Evolutionary conservation across 2,329 filamentous ascomycete genomes (phyloP).

Genomic region (Macroventuria anomochaeta): DNA sequence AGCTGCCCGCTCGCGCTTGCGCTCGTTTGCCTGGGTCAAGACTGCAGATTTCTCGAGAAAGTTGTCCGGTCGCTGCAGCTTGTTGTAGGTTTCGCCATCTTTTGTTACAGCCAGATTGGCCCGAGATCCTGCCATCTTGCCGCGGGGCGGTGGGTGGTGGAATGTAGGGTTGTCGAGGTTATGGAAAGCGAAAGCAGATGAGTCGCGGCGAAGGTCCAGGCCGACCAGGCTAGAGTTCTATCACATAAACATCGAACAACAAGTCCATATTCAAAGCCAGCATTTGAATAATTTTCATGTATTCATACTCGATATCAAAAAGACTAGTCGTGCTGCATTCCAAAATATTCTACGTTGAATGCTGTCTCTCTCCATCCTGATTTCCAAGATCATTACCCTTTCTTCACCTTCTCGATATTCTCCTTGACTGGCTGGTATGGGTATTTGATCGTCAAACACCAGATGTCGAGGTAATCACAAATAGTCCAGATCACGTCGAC

Average conservation of each 20-base stretch:
- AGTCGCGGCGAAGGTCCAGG: not conserved
- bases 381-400: constrained; percentile 26
- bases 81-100: constrained; percentile 48
- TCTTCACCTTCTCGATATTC: constrained; percentile 32
- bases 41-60: constrained; percentile 21
- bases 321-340: not conserved
- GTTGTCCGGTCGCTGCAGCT: constrained; percentile 43
- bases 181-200: no score
- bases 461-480: constrained; percentile 97
- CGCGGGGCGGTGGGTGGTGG: not conserved
- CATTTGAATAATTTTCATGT: no score
- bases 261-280: no score
- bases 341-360: not conserved
- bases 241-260: not conserved
- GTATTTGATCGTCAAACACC: constrained; percentile 97
- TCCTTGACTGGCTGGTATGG: constrained; percentile 57
- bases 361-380: no score
- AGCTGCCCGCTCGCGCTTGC: constrained; percentile 31
- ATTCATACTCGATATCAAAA: not conserved
- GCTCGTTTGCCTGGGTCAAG: constrained; percentile 21
- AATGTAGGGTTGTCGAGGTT: no score
- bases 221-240: not conserved
- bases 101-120: constrained; percentile 41
- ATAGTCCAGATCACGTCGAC: constrained; percentile 97
- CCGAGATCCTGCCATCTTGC: constrained; percentile 33